These are phyloP conservation scores for Trichosanthes truncata DNA, from an alignment of 306 rosid species.

Conservation along the genomic window DNA sequence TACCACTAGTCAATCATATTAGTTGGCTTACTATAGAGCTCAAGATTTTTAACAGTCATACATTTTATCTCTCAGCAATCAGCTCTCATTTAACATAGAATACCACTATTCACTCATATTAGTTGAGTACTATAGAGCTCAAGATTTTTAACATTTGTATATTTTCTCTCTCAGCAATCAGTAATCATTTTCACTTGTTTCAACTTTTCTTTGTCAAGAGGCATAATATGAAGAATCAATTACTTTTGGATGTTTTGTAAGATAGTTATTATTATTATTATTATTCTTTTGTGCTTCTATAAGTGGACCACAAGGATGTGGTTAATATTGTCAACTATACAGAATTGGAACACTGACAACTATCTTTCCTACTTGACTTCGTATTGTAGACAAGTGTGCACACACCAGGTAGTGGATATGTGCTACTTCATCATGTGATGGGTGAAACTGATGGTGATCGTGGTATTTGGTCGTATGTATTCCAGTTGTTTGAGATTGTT, in stretches of 20 bases:
- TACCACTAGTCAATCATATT: background rate
- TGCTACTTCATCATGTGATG: constrained; percentile 94
- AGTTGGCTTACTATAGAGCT: background rate
- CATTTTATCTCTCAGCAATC: background rate
- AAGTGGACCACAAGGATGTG: background rate
- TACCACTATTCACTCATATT: background rate
- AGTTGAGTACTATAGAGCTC: background rate
- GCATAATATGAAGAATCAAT: background rate
- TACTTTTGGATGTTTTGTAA: background rate
- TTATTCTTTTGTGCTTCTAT: background rate
- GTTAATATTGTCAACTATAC: background rate
- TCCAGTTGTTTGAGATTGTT: background rate
- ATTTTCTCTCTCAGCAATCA: background rate
- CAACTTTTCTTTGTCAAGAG: background rate
- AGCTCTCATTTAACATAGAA: background rate
- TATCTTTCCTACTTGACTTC: constrained; percentile 2
- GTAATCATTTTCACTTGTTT: background rate
- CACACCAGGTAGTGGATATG: constrained; percentile 96
- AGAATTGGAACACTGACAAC: background rate
- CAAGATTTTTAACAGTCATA: background rate
- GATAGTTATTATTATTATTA: background rate
- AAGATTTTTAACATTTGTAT: background rate
- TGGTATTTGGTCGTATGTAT: constrained; percentile 94
- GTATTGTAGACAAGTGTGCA: constrained; percentile 61
- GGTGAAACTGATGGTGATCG: constrained; percentile 92